Percentiles rank a stretch among this genome's conserved stretches.
These are phyloP conservation scores for Russula abietina DNA, from an alignment of 768 basidiomycete species.

Conservation along the genomic window DNA sequence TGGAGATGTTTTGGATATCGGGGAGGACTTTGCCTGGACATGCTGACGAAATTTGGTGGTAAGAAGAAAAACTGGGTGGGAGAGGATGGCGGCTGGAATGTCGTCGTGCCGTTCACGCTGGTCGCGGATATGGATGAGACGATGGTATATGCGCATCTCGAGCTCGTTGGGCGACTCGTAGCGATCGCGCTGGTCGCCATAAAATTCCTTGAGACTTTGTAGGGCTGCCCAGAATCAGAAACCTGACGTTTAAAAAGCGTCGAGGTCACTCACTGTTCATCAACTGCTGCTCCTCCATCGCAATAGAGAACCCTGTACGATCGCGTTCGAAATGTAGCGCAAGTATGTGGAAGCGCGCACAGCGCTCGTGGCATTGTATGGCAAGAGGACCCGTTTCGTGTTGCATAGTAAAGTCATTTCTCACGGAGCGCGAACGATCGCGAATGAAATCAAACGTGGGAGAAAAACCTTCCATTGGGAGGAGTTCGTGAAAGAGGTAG, in stretches of 20 bases:
- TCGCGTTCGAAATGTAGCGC: conserved; percentile 65
- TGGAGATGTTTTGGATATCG: conserved; percentile 61
- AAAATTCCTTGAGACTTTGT: conserved; percentile 89
- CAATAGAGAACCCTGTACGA: conserved; percentile 49
- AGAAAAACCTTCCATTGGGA: conserved; percentile 62
- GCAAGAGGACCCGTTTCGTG: conserved; percentile 69
- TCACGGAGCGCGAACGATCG: conserved; percentile 83
- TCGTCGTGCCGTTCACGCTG: conserved; percentile 69
- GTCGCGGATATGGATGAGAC: conserved; percentile 86
- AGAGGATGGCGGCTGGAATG: conserved; percentile 60
- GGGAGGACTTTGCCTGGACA: conserved; percentile 74
- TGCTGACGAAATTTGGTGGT: conserved; percentile 75
- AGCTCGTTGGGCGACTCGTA: conserved; percentile 79
- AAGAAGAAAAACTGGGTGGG: conserved; percentile 72
- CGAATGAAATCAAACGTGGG: conserved; percentile 79
- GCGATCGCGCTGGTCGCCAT: conserved; percentile 66
- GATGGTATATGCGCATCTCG: conserved; percentile 94
- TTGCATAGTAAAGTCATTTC: conserved; percentile 95
- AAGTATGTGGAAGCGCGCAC: conserved; percentile 89
- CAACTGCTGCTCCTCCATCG: conserved; percentile 81
- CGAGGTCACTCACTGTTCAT: conserved; percentile 68
- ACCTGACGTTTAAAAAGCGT: conserved; percentile 2
- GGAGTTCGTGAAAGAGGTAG: conserved; percentile 84
- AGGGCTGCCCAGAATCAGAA: conserved; percentile 51
- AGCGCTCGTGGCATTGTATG: conserved; percentile 88